Percentiles rank a stretch among this genome's conserved stretches.
Conservation (phyloP, 768 basidiomycete genomes). For the Termitomyces sp. region DNA sequence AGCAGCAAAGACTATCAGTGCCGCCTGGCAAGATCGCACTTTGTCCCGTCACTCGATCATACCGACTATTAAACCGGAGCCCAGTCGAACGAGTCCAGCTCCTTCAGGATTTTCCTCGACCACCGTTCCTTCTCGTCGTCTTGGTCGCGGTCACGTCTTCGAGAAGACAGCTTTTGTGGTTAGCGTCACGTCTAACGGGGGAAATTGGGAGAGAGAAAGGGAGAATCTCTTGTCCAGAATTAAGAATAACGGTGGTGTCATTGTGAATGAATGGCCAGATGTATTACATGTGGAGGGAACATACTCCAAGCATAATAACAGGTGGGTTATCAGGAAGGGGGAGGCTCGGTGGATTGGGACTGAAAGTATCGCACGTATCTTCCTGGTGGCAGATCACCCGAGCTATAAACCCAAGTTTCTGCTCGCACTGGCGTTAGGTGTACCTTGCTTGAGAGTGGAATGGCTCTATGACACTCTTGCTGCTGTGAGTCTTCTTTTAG, state of each 20-base stretch:
- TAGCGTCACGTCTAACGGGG: slow-evolving; percentile 48
- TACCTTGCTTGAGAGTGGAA: slow-evolving; percentile 66
- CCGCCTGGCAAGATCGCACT: slow-evolving; percentile 48
- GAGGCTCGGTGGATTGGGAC: slow-evolving; percentile 43
- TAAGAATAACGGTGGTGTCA: slow-evolving; percentile 43
- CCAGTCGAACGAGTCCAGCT: slow-evolving; percentile 32
- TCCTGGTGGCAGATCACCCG: slow-evolving; percentile 61
- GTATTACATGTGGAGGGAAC: slow-evolving; percentile 54
- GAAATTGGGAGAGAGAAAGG: slow-evolving; percentile 34
- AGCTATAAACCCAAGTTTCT: slow-evolving; percentile 77
- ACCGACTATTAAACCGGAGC: slow-evolving; percentile 31
- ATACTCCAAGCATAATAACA: slow-evolving; percentile 31
- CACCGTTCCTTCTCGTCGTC: slow-evolving; percentile 27
- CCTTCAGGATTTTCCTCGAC: slow-evolving; percentile 41
- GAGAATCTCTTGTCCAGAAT: slow-evolving; percentile 37
- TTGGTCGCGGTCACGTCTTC: slow-evolving; percentile 30
- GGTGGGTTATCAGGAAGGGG: slow-evolving; percentile 45
- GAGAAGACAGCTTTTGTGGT: slow-evolving; percentile 53
- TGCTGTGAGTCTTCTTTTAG: slow-evolving; percentile 19
- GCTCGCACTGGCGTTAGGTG: slow-evolving; percentile 76
- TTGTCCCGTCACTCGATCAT: slow-evolving; percentile 38
- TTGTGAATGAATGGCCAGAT: slow-evolving; percentile 58
- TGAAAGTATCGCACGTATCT: slow-evolving; percentile 45
- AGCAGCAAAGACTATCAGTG: slow-evolving; percentile 40
- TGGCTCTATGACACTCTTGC: slow-evolving; percentile 44